phyloP scores from a whole-genome alignment of 1,139 yeast species.

The Diutina ranongensis region DNA sequence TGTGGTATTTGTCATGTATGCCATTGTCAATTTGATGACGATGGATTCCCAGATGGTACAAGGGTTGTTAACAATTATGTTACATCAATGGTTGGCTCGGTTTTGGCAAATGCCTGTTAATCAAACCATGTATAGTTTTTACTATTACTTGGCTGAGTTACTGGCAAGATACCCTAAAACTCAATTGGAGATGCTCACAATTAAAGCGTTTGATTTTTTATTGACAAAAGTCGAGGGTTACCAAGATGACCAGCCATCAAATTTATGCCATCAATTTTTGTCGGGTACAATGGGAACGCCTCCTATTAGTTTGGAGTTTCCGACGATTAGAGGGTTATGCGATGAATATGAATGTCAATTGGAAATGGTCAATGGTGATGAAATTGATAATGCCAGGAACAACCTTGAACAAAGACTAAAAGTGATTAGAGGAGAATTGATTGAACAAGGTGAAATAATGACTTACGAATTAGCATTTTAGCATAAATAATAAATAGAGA shows the following conservation, averaged over 20 bases:
- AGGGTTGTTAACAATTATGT: neutral
- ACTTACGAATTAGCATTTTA: constrained; percentile 6
- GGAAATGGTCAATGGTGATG: neutral
- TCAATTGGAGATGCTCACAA: neutral
- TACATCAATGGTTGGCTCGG: constrained; percentile 5
- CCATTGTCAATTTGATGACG: neutral
- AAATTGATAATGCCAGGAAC: neutral
- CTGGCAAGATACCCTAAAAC: neutral
- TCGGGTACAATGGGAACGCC: constrained; percentile 6
- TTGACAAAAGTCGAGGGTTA: constrained; percentile 21
- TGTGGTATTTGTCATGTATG: neutral
- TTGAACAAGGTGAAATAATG: neutral
- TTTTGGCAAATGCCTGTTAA: constrained; percentile 13
- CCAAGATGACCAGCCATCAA: constrained; percentile 13
- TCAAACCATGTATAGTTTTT: constrained; percentile 15
- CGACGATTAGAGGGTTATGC: constrained; percentile 7
- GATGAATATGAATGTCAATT: neutral
- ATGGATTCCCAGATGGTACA: neutral
- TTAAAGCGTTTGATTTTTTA: constrained; percentile 10
- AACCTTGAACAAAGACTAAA: neutral
- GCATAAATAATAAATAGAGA: too few relatives aligned
- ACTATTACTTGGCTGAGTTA: constrained; percentile 14
- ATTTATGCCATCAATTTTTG: neutral
- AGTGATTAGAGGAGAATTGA: neutral
- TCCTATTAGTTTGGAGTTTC: constrained; percentile 6